These are phyloP conservation scores for Phascolomyces articulosus DNA, from an alignment of 371 early-diverging fungal genomes.

Conservation along the genomic window DNA sequence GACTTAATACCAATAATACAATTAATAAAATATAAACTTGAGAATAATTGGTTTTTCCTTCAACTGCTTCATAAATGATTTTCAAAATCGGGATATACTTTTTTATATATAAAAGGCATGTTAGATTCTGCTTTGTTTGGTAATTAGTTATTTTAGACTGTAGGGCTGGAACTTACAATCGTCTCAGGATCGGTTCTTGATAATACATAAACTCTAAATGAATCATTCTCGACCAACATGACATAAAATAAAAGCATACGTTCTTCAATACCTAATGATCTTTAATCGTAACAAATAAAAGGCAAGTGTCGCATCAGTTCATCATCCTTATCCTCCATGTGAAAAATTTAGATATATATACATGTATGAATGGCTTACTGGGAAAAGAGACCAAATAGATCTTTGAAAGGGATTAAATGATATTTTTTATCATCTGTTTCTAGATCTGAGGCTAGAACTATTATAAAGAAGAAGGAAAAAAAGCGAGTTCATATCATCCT, in stretches of 20 bases:
- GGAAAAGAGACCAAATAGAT: slow-evolving; percentile 65
- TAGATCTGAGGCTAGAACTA: slow-evolving; percentile 8
- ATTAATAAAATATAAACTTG: slow-evolving; percentile 71
- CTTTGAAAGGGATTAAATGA: slow-evolving; percentile 62
- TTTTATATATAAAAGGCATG: background rate
- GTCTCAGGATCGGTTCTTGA: slow-evolving; percentile 81
- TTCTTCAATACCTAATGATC: slow-evolving; percentile 68
- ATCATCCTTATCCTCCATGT: no score
- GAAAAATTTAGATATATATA: no score
- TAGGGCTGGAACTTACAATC: slow-evolving; percentile 40
- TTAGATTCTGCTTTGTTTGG: background rate
- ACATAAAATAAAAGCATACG: slow-evolving; percentile 68
- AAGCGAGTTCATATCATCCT: no score
- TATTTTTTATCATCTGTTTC: slow-evolving; percentile 40
- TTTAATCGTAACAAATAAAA: no score
- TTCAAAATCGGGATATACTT: slow-evolving; percentile 74
- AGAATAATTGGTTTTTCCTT: slow-evolving; percentile 63
- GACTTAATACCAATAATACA: slow-evolving; percentile 67
- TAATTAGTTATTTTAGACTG: background rate
- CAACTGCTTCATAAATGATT: slow-evolving; percentile 69
- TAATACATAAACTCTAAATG: slow-evolving; percentile 73
- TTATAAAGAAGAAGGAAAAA: background rate
- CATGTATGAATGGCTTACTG: no score
- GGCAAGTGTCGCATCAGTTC: no score
- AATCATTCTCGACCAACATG: slow-evolving; percentile 69